Evolutionary conservation across 305 asterid species (phyloP).

Genomic region (Fraxinus dipetala): DNA sequence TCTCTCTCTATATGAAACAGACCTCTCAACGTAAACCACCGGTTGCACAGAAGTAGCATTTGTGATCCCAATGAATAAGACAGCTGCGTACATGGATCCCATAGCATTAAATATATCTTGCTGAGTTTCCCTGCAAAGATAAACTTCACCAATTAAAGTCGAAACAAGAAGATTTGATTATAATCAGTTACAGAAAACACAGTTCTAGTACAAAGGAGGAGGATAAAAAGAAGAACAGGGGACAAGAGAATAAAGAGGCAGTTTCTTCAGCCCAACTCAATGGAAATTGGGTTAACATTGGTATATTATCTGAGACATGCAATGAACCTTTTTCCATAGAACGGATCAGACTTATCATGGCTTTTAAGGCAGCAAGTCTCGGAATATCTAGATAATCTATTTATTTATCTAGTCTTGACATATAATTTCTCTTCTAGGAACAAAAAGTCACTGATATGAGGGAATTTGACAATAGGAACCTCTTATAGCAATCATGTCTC

Average conservation of each 20-base stretch:
- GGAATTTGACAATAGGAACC: background rate
- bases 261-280: background rate
- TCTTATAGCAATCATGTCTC: background rate
- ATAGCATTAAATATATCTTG: constrained; percentile 77
- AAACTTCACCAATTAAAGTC: background rate
- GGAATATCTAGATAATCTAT: background rate
- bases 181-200: background rate
- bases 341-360: background rate
- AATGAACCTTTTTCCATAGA: background rate
- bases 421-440: background rate
- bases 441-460: background rate
- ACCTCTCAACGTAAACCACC: constrained; percentile 61
- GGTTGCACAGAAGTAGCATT: constrained; percentile 79
- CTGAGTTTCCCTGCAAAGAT: constrained; percentile 51
- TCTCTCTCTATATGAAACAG: constrained; percentile 68
- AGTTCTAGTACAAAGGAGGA: background rate
- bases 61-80: constrained; percentile 68
- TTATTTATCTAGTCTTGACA: background rate
- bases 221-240: background rate
- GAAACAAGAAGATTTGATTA: background rate
- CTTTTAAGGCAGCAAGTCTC: background rate
- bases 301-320: background rate
- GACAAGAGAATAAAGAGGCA: background rate
- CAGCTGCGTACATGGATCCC: constrained; percentile 88
- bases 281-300: background rate